Base-by-base conservation (phyloP, 495 filamentous ascomycete species). In the Neurospora sp. region DNA sequence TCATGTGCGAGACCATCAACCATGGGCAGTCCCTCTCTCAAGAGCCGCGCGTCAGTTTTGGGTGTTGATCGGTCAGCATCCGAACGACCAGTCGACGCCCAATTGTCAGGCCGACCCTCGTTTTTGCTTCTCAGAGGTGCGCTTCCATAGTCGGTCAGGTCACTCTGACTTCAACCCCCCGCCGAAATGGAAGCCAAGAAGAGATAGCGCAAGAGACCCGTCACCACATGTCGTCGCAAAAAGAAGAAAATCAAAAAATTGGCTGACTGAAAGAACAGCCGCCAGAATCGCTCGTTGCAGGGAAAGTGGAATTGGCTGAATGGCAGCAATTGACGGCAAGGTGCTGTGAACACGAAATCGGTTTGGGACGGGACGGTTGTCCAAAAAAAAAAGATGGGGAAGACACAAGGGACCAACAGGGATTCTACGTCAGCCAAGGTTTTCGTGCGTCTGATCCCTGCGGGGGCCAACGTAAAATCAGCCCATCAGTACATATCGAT, bases 381-480 rank as follows among this genome's bases (percentile, higher is more conserved):
- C 4, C 20, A 27, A 71, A 59, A 59, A 70, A 73, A 74, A 73
- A 77, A 73, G 70, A 76, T 72, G 72, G 72, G 71, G 72, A 72
- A 74, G 38, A 7, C 45, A 40, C 44, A 76, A 65, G 73, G 71
- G 71, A 53, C 20, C 40, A 39, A 20, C 40, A 68, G 42, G 16
- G 38, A 20, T 3, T 31, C 27, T 31, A 31, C 27, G 27, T 31
- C 27, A 31, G 27, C 27, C 27, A 31, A 31, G 27, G 27, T 31
- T 31, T 31, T 31, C 27, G 27, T 31, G 27, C 27, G 27, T 31
- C 27, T 31, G 27, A 31, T 31, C 27, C 27, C 27, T 31, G 27
- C 27, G 27, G 27, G 27, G 27, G 27, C 44, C 69, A 70, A 73
- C 70, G 59, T 38, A 75, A 77, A 77, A 77, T 77, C 75, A 77